Evolutionary conservation across 2,329 filamentous ascomycete species (phyloP).

Genomic region (Chrysoporthe puriensis): DNA sequence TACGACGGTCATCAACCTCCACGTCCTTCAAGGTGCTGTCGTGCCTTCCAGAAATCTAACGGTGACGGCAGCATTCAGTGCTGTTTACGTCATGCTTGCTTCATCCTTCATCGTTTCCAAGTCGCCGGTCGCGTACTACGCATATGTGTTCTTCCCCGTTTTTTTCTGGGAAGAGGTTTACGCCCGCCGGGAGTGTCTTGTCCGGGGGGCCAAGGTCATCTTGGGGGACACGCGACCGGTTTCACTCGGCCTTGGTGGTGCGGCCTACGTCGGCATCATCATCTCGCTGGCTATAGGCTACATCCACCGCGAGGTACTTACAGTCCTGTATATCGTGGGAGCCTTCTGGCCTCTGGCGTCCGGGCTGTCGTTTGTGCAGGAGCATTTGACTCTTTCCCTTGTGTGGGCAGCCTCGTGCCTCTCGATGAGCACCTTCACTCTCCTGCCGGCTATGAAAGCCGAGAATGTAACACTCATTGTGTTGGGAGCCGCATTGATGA

Average conservation of each 20-base stretch:
- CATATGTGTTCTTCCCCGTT: conserved; percentile 89
- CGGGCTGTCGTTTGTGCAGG: conserved; percentile 71
- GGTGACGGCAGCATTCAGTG: conserved; percentile 71
- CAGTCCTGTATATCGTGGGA: conserved; percentile 74
- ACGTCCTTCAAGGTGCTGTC: conserved; percentile 76
- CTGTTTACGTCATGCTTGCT: conserved; percentile 74
- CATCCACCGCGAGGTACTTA: conserved; percentile 86
- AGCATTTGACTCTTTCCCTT: conserved; percentile 64
- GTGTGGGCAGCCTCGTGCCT: conserved; percentile 79
- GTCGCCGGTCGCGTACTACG: conserved; percentile 84
- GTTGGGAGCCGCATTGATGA: conserved; percentile 78
- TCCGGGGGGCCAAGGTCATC: conserved; percentile 67
- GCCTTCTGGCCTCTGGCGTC: conserved; percentile 78
- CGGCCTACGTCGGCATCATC: conserved; percentile 74
- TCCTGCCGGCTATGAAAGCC: conserved; percentile 83
- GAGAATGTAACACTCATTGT: conserved; percentile 77
- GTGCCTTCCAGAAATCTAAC: conserved; percentile 64
- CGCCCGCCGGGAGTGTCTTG: conserved; percentile 71
- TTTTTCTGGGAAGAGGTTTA: conserved; percentile 97
- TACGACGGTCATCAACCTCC: conserved; percentile 84
- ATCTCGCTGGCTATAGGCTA: conserved; percentile 88
- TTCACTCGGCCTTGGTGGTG: conserved; percentile 61
- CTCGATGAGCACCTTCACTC: conserved; percentile 87
- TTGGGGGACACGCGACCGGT: conserved; percentile 60
- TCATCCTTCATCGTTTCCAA: conserved; percentile 78